Conservation (phyloP, 2,329 filamentous ascomycete species). For the Diaporthe nobilis region DNA sequence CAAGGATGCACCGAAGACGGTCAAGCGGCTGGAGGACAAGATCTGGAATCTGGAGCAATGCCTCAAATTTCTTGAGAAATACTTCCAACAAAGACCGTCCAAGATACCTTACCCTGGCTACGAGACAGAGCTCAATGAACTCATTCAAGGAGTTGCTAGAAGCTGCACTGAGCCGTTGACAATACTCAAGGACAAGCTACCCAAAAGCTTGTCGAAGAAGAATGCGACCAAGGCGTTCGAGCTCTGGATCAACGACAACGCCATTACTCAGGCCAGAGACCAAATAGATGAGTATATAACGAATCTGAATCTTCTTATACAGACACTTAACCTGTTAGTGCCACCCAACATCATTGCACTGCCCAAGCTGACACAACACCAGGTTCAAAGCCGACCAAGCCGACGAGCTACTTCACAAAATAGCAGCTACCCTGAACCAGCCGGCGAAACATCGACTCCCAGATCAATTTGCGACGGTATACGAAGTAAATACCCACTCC, state of each 20-base stretch:
- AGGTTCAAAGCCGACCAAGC: conserved; percentile 35
- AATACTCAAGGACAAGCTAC: background rate
- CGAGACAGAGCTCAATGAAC: conserved; percentile 17
- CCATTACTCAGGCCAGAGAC: conserved; percentile 13
- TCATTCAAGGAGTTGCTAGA: conserved; percentile 18
- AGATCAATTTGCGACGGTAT: background rate
- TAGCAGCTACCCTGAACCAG: conserved; percentile 2
- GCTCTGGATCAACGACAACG: conserved; percentile 15
- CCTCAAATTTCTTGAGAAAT: conserved; percentile 13
- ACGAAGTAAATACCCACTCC: conserved; percentile 18
- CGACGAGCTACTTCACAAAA: conserved; percentile 2
- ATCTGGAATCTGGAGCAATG: background rate
- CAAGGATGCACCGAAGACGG: background rate
- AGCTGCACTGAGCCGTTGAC: conserved; percentile 27
- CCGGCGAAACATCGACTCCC: background rate
- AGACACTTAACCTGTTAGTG: conserved; percentile 30
- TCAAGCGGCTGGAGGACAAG: conserved; percentile 15
- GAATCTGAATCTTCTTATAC: conserved; percentile 16
- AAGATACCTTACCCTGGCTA: background rate
- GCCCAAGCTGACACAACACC: background rate
- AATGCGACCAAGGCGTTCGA: conserved; percentile 3
- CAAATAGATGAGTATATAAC: conserved; percentile 33
- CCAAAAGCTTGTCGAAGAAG: background rate
- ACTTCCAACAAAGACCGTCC: conserved; percentile 9
- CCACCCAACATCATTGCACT: fast-evolving